phyloP scores from a whole-genome alignment of 345 rosid species.

The Schrenkiella parvula region DNA sequence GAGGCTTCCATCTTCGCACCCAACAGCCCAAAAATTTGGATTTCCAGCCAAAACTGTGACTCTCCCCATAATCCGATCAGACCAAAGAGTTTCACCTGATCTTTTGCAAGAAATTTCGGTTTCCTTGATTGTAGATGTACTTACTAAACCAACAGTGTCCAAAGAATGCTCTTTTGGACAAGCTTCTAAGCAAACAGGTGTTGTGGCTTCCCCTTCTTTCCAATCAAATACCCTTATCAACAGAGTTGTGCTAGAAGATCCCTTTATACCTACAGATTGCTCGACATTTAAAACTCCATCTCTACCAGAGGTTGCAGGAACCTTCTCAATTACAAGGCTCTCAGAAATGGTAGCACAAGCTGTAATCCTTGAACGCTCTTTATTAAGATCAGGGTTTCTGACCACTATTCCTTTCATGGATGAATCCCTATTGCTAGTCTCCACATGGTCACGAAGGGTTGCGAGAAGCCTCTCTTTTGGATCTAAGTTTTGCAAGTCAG shows the following conservation, averaged over 20 bases:
- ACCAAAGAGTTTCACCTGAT: slow-evolving; percentile 80
- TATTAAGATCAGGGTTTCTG: slow-evolving; percentile 53
- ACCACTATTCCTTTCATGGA: slow-evolving; percentile 43
- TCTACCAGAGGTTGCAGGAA: slow-evolving; percentile 43
- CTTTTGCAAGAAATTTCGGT: slow-evolving; percentile 76
- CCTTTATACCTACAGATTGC: slow-evolving; percentile 53
- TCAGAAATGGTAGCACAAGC: slow-evolving; percentile 76
- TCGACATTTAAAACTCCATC: slow-evolving; percentile 60
- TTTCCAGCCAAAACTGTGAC: slow-evolving; percentile 95
- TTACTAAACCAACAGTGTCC: slow-evolving; percentile 69
- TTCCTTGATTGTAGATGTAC: slow-evolving; percentile 65
- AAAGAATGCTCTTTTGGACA: slow-evolving; percentile 70
- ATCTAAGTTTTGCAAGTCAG: slow-evolving; percentile 54
- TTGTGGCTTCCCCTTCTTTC: slow-evolving; percentile 61
- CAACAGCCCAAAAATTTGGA: slow-evolving; percentile 97
- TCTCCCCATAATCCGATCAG: slow-evolving; percentile 81
- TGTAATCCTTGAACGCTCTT: slow-evolving; percentile 72
- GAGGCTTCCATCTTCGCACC: slow-evolving; percentile 94
- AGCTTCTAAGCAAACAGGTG: slow-evolving; percentile 89
- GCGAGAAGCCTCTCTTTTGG: slow-evolving; percentile 81
- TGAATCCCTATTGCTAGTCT: slow-evolving; percentile 39
- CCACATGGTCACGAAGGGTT: slow-evolving; percentile 85
- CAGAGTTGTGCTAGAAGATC: slow-evolving; percentile 45
- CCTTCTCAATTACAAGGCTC: slow-evolving; percentile 84
- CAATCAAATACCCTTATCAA: slow-evolving; percentile 80